Evolutionary conservation across 352 stramenopile species (phyloP).

Genomic region (Globisporangium yorkense): DNA sequence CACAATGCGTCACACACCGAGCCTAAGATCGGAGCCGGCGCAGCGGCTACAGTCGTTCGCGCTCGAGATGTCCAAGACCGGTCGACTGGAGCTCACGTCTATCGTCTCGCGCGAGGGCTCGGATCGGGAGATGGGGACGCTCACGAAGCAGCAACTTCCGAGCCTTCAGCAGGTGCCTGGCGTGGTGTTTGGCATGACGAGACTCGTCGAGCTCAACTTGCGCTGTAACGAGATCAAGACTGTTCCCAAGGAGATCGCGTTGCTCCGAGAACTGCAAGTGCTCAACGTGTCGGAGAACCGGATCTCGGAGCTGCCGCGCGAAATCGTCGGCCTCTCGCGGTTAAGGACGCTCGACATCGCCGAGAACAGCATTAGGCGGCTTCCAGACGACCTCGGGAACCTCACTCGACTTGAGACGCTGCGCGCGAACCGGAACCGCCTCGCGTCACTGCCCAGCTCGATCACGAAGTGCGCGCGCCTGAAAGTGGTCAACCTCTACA

Average conservation of each 20-base stretch:
- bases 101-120: constrained; percentile 35
- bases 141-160: constrained; percentile 44
- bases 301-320: constrained; percentile 35
- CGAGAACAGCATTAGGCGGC: constrained; percentile 45
- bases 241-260: constrained; percentile 52
- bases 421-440: constrained; percentile 45
- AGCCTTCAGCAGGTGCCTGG: constrained; percentile 42
- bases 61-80: constrained; percentile 41
- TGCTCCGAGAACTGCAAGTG: constrained; percentile 34
- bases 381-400: constrained; percentile 44
- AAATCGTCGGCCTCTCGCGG: constrained; percentile 37
- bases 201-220: constrained; percentile 57
- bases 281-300: constrained; percentile 65
- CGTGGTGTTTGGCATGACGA: constrained; percentile 50
- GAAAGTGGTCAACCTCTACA: constrained; percentile 67
- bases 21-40: constrained; percentile 20
- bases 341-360: constrained; percentile 45
- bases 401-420: constrained; percentile 51
- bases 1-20: constrained; percentile 25
- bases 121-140: constrained; percentile 30
- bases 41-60: constrained; percentile 36
- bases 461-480: constrained; percentile 48
- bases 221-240: constrained; percentile 56
- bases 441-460: constrained; percentile 37
- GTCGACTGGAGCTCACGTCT: constrained; percentile 59